Conservation (phyloP, 2,329 filamentous ascomycete genomes). For the Stromatinia cepivora region DNA sequence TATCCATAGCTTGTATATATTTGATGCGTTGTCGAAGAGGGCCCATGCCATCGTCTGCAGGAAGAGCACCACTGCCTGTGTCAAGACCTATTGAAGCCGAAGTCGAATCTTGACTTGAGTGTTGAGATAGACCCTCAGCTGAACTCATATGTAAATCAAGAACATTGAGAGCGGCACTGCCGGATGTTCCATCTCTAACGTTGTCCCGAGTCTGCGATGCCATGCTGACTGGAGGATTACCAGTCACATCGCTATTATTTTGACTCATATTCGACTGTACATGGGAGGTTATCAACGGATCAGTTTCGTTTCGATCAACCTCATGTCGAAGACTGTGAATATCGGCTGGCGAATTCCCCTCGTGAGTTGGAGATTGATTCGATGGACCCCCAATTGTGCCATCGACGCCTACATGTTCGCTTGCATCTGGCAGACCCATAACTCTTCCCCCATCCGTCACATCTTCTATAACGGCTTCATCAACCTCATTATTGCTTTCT, state of each 20-base stretch:
- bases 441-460: background rate
- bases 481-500: constrained; percentile 23
- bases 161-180: constrained; percentile 19
- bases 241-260: constrained; percentile 35
- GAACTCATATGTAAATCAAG: constrained; percentile 31
- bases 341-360: constrained; percentile 12
- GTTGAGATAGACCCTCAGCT: constrained; percentile 32
- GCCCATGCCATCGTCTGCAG: constrained; percentile 79
- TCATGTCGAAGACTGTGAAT: background rate
- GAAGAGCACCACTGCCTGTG: constrained; percentile 42
- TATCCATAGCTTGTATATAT: constrained; percentile 62
- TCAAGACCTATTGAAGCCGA: constrained; percentile 26
- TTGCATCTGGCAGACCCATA: constrained; percentile 10
- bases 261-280: constrained; percentile 29
- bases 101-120: constrained; percentile 31
- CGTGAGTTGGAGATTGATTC: constrained; percentile 34
- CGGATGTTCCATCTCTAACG: constrained; percentile 27
- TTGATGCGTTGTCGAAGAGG: constrained; percentile 66
- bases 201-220: constrained; percentile 34
- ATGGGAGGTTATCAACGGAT: background rate
- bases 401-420: background rate
- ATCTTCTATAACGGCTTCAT: constrained; percentile 34
- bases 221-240: constrained; percentile 35
- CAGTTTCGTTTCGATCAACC: background rate
- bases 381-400: constrained; percentile 18